phyloP scores from a whole-genome alignment of 2,329 filamentous ascomycete genomes.

The Ophioceras dolichostomum region DNA sequence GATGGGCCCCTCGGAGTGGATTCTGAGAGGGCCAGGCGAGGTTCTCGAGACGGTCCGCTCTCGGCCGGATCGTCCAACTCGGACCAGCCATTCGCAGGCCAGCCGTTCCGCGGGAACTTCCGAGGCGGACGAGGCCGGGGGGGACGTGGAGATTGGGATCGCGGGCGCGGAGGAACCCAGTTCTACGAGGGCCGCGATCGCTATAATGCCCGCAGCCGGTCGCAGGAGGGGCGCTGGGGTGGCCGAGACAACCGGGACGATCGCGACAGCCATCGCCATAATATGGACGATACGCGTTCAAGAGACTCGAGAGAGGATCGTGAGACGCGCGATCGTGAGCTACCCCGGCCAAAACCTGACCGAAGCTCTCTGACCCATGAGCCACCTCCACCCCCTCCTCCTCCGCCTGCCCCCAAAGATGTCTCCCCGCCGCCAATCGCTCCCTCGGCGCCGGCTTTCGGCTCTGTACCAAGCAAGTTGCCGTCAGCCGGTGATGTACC shows the following conservation, averaged over 20 bases:
- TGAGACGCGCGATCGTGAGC: conserved; percentile 31
- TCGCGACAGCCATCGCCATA: conserved; percentile 13
- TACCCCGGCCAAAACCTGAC: conserved; percentile 37
- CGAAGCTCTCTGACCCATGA: conserved; percentile 36
- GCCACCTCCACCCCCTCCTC: conserved; percentile 21
- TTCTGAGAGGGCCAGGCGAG: conserved; percentile 52
- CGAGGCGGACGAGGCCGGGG: conserved; percentile 41
- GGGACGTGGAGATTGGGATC: conserved; percentile 41
- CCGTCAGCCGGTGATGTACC: conserved; percentile 20
- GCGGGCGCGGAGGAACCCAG: conserved; percentile 28
- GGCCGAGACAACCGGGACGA: conserved; percentile 24
- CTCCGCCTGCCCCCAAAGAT: conserved; percentile 34
- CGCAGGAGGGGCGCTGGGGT: conserved; percentile 49
- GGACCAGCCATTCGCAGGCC: conserved; percentile 47
- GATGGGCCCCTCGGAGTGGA: conserved; percentile 52
- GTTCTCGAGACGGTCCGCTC: conserved; percentile 60
- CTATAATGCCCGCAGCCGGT: conserved; percentile 49
- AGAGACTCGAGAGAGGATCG: conserved; percentile 35
- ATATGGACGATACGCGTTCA: conserved; percentile 8
- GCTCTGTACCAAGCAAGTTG: conserved; percentile 36
- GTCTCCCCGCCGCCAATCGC: conserved; percentile 45
- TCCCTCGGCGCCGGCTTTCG: conserved; percentile 46
- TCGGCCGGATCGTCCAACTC: conserved; percentile 61
- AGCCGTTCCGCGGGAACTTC: conserved; percentile 42
- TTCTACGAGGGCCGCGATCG: conserved; percentile 54